phyloP scores from a whole-genome alignment of 2,329 filamentous ascomycete genomes.

The Colletotrichum chlorophyti region DNA sequence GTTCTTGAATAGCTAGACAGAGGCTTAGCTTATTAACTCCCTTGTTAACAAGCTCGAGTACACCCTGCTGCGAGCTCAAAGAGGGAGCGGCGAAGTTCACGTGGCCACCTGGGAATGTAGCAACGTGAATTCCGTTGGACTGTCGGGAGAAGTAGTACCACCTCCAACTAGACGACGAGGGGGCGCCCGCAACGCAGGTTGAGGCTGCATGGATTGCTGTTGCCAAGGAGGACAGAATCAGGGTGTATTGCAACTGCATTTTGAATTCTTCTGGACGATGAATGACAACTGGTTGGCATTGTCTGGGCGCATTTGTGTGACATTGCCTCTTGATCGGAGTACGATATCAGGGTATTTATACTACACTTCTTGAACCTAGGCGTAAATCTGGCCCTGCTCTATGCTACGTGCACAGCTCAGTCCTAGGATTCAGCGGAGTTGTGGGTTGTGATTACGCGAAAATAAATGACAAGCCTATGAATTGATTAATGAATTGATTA shows the following conservation, averaged over 20 bases:
- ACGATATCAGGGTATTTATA: too few relatives aligned
- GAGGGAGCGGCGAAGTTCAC: neutral
- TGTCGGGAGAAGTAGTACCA: neutral
- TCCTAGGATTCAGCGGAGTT: too few relatives aligned
- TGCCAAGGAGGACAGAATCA: neutral
- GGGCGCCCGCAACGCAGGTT: neutral
- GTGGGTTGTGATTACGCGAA: too few relatives aligned
- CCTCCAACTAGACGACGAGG: neutral
- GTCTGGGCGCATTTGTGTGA: too few relatives aligned
- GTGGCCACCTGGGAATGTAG: neutral
- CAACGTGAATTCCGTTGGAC: neutral
- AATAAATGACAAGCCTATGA: too few relatives aligned
- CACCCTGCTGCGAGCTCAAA: neutral
- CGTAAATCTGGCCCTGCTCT: too few relatives aligned
- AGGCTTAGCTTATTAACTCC: neutral
- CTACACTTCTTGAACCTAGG: too few relatives aligned
- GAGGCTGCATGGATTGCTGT: neutral
- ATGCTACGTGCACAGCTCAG: too few relatives aligned
- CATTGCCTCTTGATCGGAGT: too few relatives aligned
- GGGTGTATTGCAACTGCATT: neutral
- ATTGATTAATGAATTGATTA: too few relatives aligned
- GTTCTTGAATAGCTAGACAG: neutral
- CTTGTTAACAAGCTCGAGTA: neutral
- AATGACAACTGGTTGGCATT: neutral
- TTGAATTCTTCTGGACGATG: neutral